Base-by-base conservation (phyloP, 2,329 filamentous ascomycete genomes). In the Clathrospora elynae region DNA sequence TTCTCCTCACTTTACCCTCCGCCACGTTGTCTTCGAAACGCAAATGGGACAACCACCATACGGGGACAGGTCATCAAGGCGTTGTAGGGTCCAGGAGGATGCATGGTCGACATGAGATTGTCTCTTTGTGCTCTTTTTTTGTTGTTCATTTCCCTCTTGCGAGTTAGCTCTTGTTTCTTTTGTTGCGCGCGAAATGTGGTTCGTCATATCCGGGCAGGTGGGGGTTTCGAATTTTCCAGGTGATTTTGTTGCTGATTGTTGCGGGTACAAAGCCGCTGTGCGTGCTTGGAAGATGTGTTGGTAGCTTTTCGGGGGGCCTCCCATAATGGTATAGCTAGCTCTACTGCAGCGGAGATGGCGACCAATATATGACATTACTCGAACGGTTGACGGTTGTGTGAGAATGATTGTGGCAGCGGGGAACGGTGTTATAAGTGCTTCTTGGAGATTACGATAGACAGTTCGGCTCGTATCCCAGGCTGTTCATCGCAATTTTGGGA, bases 41-140 rank as follows among this genome's bases (percentile, higher is more conserved):
- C 64, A 67, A 54, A 58, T 62, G 62, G 61, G 64, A 70, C 58
- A 66, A 67, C 58, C 53, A 61, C 56, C 51, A 60, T 50, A 55
- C 36, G 46, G 53, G 62, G 60, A 51, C 46, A 57, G 63, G 51
- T 54, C 58, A 51, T 52, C 49, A 57, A 44, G 67, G 66, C 66
- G 66, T 68, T 67, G 57, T 57, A 57, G 55, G 47, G 20, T 56
- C 56, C 55, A 57, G 53, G 51, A 42, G 49, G 41, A 32, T 45
- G 45, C n/a, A n/a, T n/a, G n/a, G n/a, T n/a, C n/a, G n/a, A n/a
- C n/a, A n/a, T n/a, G n/a, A n/a, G n/a, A n/a, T 49, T 50, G 33
- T 42, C 46, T 44, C 25, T 43, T 44, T 26, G 25, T 29, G 37
- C 46, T 39, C 44, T 49, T 35, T 50, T 32, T 45, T 45, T 35